Evolutionary conservation across 1,284 basidiomycete species (phyloP).

Genomic region (Waitea zeae): DNA sequence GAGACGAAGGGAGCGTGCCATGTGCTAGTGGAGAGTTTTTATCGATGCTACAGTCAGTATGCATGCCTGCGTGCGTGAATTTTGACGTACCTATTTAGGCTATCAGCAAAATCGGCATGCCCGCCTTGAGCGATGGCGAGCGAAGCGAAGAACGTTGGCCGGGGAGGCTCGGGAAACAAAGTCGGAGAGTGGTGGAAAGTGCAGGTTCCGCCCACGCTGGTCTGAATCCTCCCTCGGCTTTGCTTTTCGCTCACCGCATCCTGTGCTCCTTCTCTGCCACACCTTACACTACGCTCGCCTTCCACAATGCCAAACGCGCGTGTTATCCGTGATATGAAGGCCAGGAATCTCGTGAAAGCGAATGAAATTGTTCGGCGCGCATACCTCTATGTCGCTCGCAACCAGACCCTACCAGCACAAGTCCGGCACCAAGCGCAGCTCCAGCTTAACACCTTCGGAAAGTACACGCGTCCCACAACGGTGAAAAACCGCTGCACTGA

Average conservation of each 20-base stretch:
- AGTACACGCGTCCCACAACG: constrained; percentile 65
- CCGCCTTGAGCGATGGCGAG: no score
- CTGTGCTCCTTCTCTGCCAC: not conserved
- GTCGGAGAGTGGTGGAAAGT: no score
- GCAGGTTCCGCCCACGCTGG: no score
- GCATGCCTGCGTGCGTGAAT: no score
- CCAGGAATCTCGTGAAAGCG: constrained; percentile 47
- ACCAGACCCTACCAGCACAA: constrained; percentile 67
- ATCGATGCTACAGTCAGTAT: no score
- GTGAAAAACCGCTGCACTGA: constrained; percentile 82
- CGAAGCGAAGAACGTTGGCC: no score
- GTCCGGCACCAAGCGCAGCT: constrained; percentile 94
- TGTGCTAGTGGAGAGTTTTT: no score
- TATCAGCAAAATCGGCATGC: no score
- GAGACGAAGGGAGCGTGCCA: constrained; percentile 37
- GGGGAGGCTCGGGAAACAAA: no score
- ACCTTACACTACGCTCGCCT: constrained; percentile 9
- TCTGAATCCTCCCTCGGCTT: no score
- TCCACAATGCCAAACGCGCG: constrained; percentile 23
- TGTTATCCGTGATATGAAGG: constrained; percentile 63
- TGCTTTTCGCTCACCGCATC: not conserved
- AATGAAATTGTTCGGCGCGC: constrained; percentile 74
- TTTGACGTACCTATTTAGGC: no score
- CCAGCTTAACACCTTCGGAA: constrained; percentile 77
- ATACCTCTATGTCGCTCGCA: constrained; percentile 81